phyloP scores from a whole-genome alignment of 345 rosid species.

The Hypericum androsaemum region DNA sequence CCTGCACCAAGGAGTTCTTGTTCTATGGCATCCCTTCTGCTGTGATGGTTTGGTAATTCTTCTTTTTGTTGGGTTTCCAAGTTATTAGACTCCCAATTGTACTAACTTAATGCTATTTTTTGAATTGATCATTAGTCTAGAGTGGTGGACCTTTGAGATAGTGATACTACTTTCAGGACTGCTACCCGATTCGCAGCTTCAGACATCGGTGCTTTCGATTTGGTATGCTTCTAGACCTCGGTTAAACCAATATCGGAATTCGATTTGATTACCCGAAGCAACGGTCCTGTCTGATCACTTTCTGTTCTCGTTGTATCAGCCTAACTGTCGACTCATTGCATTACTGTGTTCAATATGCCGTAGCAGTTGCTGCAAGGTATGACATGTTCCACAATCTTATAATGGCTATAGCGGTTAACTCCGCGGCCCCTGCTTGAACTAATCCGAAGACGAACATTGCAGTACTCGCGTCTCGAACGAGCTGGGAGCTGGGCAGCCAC shows the following conservation, averaged over 20 bases:
- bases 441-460: neutral
- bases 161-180: neutral
- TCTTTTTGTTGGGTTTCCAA: too few relatives aligned
- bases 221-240: neutral
- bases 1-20: neutral
- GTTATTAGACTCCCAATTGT: neutral
- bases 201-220: constrained; percentile 2
- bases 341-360: neutral
- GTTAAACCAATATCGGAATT: too few relatives aligned
- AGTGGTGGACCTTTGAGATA: constrained; percentile 1
- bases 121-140: neutral
- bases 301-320: neutral
- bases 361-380: constrained; percentile 3
- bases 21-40: neutral
- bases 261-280: too few relatives aligned
- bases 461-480: constrained; percentile 3
- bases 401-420: neutral
- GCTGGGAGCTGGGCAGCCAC: constrained; percentile 1
- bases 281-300: neutral
- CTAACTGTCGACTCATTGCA: neutral
- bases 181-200: neutral
- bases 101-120: neutral
- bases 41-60: constrained; percentile 1
- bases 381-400: neutral
- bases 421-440: neutral